Base-by-base conservation (phyloP, 2,329 filamentous ascomycete genomes). In the Pestalotiopsis sp. region DNA sequence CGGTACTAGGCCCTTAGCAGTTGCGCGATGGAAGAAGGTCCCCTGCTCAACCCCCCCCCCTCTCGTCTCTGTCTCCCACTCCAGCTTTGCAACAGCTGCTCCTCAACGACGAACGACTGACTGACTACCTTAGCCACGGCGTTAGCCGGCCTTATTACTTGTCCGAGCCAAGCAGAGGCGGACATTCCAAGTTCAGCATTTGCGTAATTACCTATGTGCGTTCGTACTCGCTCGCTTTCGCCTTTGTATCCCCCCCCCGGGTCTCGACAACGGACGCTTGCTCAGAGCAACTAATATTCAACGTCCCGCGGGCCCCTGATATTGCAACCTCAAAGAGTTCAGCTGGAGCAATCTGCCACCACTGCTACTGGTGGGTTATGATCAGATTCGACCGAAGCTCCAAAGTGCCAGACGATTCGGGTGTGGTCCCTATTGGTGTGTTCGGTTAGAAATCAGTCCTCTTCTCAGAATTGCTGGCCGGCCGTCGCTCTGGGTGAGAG, bases 401-500 rank as follows among this genome's bases (percentile, higher is more conserved):
- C n/a, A 38, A 64, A 59, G 30, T 59, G 52, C 48, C 35, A 58
- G 30, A 58, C 22, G 55, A 58, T n/a, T 66, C 64, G 64, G 64
- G 39, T 59, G 55, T 24, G 14, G 11, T 66, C 55, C 55, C 55
- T 58, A 58, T 66, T 58, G 64, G 64, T 59, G 22, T 20, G 30
- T 17, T n/a, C 26, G 55, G 30, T 20, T 35, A 39, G 17, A 20
- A 38, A 35, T 52, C 44, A 44, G 40, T 38, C 30, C 26, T 55
- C 64, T 58, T 26, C 55, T 58, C 39, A 30, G 39, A 20, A 30
- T 40, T 3, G 40, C 39, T 56, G 17, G 35, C 22, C 63, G 40
- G 44, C 13, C 26, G 22, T 65, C 13, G 58, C 20, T 38, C 58
- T 61, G 58, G n/a, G 56, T 13, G 22, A 58, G 22, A 58, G 22